Base-by-base conservation (phyloP, 176 grass and related monocot genomes). In the Avena eriantha region DNA sequence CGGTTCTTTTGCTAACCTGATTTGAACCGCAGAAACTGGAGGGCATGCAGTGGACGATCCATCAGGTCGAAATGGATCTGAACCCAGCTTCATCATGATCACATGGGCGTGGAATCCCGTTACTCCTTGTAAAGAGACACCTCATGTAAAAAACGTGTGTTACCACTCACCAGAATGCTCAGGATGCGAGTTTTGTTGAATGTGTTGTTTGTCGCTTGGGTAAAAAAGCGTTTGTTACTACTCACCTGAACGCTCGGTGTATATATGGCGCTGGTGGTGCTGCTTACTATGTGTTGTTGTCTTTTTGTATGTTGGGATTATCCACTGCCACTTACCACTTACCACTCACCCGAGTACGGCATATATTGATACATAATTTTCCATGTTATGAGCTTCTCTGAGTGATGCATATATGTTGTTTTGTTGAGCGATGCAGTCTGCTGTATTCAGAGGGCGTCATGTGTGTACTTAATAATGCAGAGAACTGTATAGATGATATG, bases 11-110 rank as follows among this genome's bases (percentile, higher is more conserved):
- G 49, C 65, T 64, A 55, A 91, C 13, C 51, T 49, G 48, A 15
- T 60, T 61, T 17, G 54, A 88, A 48, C 39, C 68, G 10, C 87
- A 98, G 97, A 98, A 98, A 94, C 75, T 98, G 84, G 97, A 96
- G 90, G 92, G 90, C 67, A 94, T 98, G 97, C 92, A 95, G 55
- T 98, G 97, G 97, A 96, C 97, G 21, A 98, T 98, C 82, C 88
- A 95, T 71, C 92, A 98, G 85, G 97, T 98, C 13, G 97, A 98
- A 84, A 98, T 98, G 90, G 97, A 98, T 21, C 87, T 98, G 71
- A 96, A 96, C 70, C 93, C 90, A 84, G 75, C 93, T 84, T 14
- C 87, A 77, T 23, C 90, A 85, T 83, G 91, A 91, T 51, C 86
- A 89, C 15, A 36, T 49, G 56, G 18, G 21, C 79, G 39, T 48